Conservation (phyloP, 345 rosid genomes). For the Camelina hispida region DNA sequence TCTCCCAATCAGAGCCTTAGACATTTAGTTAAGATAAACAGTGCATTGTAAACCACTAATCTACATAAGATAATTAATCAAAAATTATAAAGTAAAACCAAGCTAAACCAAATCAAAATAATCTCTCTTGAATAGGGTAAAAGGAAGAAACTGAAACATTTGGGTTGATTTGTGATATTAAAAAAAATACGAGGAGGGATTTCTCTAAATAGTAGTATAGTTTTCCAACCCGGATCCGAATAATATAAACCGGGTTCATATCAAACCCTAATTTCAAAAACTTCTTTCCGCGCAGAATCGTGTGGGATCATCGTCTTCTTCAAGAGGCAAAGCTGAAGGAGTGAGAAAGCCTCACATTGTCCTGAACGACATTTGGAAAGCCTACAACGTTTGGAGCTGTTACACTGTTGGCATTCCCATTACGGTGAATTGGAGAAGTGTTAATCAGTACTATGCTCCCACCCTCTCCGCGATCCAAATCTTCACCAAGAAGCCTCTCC, state of each 20-base stretch:
- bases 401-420: conserved; percentile 6
- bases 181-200: not conserved
- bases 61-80: not conserved
- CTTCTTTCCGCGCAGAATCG: not conserved
- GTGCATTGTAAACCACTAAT: not conserved
- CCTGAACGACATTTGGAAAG: conserved; percentile 5
- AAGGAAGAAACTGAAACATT: not conserved
- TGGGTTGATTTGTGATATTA: not conserved
- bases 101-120: not conserved
- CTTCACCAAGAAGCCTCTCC: conserved; percentile 15
- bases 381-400: conserved; percentile 6
- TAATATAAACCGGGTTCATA: not conserved
- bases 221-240: conserved; percentile 21
- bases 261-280: conserved; percentile 9
- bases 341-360: not conserved
- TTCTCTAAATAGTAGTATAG: not conserved
- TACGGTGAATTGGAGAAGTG: not conserved
- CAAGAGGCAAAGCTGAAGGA: not conserved
- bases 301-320: conserved; percentile 1
- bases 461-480: conserved; percentile 28
- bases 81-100: not conserved
- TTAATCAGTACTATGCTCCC: conserved; percentile 17
- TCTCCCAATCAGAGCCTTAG: no score
- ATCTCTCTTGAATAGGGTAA: not conserved
- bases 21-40: not conserved